These are phyloP conservation scores for Lycium barbarum DNA, from an alignment of 257 asterid genomes.

Conservation along the genomic window DNA sequence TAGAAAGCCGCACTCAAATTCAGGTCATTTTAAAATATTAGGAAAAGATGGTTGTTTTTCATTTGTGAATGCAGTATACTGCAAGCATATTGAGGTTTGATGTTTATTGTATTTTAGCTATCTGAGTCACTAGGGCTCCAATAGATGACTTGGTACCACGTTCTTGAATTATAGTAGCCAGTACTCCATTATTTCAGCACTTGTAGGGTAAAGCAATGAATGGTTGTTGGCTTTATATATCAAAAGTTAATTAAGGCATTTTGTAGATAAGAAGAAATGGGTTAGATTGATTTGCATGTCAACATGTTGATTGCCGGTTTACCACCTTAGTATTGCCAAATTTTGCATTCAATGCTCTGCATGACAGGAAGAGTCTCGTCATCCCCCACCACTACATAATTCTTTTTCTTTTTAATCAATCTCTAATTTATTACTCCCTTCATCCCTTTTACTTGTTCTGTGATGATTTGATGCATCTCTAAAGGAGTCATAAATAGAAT, in stretches of 20 bases:
- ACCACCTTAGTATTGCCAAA: slow-evolving; percentile 55
- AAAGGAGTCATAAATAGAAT: too few species aligned
- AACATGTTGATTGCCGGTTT: not conserved
- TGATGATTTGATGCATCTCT: too few species aligned
- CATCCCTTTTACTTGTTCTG: too few species aligned
- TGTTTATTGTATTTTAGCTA: too few species aligned
- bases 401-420: not conserved
- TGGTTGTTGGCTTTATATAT: slow-evolving; percentile 38
- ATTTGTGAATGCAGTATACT: too few species aligned
- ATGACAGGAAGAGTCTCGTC: slow-evolving; percentile 50
- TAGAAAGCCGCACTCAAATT: too few species aligned
- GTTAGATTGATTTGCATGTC: slow-evolving; percentile 39
- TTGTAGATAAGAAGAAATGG: slow-evolving; percentile 31
- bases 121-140: too few species aligned
- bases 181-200: not conserved
- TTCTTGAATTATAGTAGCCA: not conserved
- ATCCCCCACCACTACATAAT: slow-evolving; percentile 43
- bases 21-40: too few species aligned
- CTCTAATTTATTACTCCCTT: not conserved
- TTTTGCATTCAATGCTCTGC: slow-evolving; percentile 48
- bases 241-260: slow-evolving; percentile 30
- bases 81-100: too few species aligned
- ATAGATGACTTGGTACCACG: not conserved
- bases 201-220: slow-evolving; percentile 28
- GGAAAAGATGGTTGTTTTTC: too few species aligned